Evolutionary conservation across 495 filamentous ascomycete species (phyloP), one percentile per base, ranked within the genome.

Genomic region (Endocarpon pusillum): DNA sequence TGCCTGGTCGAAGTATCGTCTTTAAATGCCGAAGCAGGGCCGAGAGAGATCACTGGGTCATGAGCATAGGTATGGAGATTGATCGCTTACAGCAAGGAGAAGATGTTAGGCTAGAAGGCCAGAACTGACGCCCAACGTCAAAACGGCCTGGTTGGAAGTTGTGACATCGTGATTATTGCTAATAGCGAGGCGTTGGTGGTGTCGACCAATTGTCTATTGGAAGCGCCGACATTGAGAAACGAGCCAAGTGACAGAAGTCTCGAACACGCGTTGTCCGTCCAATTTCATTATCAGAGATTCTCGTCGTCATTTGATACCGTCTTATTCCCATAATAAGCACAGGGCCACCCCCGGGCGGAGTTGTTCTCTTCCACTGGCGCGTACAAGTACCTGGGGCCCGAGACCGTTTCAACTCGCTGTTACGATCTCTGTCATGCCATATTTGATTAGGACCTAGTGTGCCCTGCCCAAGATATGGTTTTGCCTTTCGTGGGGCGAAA

Each of bases 1-100:
- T 63, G 17, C 64, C 68, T 32, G 78, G 78, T 16, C 60, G 74
- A 36, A 73, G 69, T 22, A 67, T 75, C 21, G 76, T 83, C 10
- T 82, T 83, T 43, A 77, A 74, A 49, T 65, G 78, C 19, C 62
- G 76, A 30, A 78, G 67, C 51, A 61, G 78, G 16, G 62, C 76
- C 10, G 78, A 82, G 49, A 72, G 77, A 38, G 78, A 83, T 56
- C 69, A 71, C 26, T 83, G 78, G 78, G 78, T 83, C 20, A 52
- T 80, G 58, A 74, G 61, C 39, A 75, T 83, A 21, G 68, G 66
- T 24, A 70, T 72, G 41, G 78, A 83, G 53, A 82, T 83, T 52
- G 76, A 82, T 50, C 57, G 75, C 35, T 43, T 78, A 38, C 71
- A 76, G 52, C 55, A 64, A 32, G 61, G 45, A 6, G 69, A 73